phyloP scores from a whole-genome alignment of 2,329 filamentous ascomycete species.

The Diaporthe eres region DNA sequence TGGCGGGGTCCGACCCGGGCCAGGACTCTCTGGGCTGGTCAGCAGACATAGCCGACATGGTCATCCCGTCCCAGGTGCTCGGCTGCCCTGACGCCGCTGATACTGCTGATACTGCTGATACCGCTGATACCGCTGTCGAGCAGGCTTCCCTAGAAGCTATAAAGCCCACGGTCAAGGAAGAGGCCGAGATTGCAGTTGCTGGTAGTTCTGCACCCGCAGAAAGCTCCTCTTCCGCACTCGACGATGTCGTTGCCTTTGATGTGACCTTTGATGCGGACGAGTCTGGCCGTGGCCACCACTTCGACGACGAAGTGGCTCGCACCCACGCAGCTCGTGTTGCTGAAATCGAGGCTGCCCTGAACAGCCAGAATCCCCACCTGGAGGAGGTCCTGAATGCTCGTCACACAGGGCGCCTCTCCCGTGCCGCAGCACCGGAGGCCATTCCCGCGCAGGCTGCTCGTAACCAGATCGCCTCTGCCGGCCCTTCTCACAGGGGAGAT shows the following conservation, averaged over 20 bases:
- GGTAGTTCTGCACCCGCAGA: not conserved
- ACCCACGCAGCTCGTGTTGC: not conserved
- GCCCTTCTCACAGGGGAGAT: not conserved
- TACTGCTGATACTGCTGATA: not conserved
- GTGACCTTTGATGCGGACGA: not conserved
- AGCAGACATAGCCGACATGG: too few species aligned
- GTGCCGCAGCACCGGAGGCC: not conserved
- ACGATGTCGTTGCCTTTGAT: not conserved
- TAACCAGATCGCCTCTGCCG: not conserved
- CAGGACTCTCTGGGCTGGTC: too few species aligned
- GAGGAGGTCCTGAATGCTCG: not conserved
- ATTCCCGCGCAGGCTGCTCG: not conserved
- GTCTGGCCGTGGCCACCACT: not conserved
- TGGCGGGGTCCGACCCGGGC: not conserved
- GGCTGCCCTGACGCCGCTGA: not conserved
- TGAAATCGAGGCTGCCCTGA: not conserved
- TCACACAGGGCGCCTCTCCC: not conserved
- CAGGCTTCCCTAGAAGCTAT: not conserved
- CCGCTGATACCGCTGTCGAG: not conserved
- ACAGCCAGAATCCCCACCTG: not conserved
- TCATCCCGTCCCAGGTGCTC: too few species aligned
- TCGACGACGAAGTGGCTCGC: not conserved
- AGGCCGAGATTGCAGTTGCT: not conserved
- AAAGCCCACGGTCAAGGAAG: too few species aligned
- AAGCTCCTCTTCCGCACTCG: not conserved